Evolutionary conservation across 2,329 filamentous ascomycete genomes (phyloP), one percentile per base, ranked within the genome.

Genomic region (Tolypocladium inflatum): DNA sequence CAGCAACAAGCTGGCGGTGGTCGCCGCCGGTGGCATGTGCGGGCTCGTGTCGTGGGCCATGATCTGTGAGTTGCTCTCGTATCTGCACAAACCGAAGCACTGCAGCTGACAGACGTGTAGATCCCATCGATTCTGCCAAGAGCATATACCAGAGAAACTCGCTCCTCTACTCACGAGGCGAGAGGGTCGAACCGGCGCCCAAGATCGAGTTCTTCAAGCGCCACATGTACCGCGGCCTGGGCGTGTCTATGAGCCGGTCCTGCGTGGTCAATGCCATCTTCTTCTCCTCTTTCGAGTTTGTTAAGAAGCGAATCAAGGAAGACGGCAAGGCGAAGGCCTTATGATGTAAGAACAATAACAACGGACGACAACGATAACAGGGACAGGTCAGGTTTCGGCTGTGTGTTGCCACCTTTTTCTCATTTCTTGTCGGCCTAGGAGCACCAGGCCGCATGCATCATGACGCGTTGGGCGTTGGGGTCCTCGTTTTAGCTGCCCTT

Each of bases 241-340:
- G 86, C 26, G 90, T 94, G 33, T 92, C 89, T 42, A 92, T 94
- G 85, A 82, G 84, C 63, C 85, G 90, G 58, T 92, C 89, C 15
- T 91, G 88, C 66, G 79, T 90, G 56, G 86, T 94, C 64, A 95
- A 95, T 70, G 89, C 90, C 63, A 89, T 95, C 66, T 95, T 95
- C 79, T 95, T 95, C 75, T 91, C 89, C 50, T 88, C 86, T 43
- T 95, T 94, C 70, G 90, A 95, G 74, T 86, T 90, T 66, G 81
- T 90, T 66, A 94, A 94, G 76, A 87, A 86, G 70, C 78, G 79
- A 63, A 83, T 85, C 71, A 80, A 81, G 67, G 79, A 83, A 43
- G 79, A 83, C 55, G 66, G 71, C 26, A 59, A 62, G 41, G 57
- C 54, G 26, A 54, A 61, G 43, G 57, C 39, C 57, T 56, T 41